Conservation (phyloP, 352 stramenopile genomes). For the Globisporangium nagaii region DNA sequence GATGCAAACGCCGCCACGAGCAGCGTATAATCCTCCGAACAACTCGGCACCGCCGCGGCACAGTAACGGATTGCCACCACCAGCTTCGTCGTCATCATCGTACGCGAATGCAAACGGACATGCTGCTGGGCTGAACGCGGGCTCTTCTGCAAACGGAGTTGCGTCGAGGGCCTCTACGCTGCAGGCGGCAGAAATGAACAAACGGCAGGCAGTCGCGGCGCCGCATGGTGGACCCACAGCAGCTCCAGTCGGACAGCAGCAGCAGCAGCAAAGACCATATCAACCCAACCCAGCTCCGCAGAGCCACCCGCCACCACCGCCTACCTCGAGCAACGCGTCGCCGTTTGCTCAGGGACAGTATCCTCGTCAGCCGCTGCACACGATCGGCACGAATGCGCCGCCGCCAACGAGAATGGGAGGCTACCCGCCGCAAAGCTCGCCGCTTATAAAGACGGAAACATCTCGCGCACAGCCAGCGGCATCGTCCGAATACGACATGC, state of each 20-base stretch:
- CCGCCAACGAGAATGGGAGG: slow-evolving; percentile 36
- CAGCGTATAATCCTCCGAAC: background rate
- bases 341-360: slow-evolving; percentile 6
- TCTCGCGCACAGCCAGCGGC: background rate
- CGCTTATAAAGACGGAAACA: slow-evolving; percentile 20
- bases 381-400: slow-evolving; percentile 30
- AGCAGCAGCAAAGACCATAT: slow-evolving; percentile 12
- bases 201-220: slow-evolving; percentile 13
- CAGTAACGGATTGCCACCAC: background rate
- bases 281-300: slow-evolving; percentile 1
- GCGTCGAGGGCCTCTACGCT: slow-evolving; percentile 25
- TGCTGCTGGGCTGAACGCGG: slow-evolving; percentile 10
- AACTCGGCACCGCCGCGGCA: background rate
- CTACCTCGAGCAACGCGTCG: slow-evolving; percentile 10
- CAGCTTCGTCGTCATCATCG: slow-evolving; percentile 3
- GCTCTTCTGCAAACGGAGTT: slow-evolving; percentile 14
- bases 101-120: background rate
- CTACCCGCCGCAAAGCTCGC: slow-evolving; percentile 7
- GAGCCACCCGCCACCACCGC: slow-evolving; percentile 7
- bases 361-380: slow-evolving; percentile 15
- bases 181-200: slow-evolving; percentile 23
- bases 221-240: slow-evolving; percentile 1
- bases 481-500: slow-evolving; percentile 53
- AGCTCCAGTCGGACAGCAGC: slow-evolving; percentile 5
- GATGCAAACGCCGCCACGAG: slow-evolving; percentile 2